Base-by-base conservation (phyloP, 2,329 filamentous ascomycete genomes). In the Botrytis sinoallii region DNA sequence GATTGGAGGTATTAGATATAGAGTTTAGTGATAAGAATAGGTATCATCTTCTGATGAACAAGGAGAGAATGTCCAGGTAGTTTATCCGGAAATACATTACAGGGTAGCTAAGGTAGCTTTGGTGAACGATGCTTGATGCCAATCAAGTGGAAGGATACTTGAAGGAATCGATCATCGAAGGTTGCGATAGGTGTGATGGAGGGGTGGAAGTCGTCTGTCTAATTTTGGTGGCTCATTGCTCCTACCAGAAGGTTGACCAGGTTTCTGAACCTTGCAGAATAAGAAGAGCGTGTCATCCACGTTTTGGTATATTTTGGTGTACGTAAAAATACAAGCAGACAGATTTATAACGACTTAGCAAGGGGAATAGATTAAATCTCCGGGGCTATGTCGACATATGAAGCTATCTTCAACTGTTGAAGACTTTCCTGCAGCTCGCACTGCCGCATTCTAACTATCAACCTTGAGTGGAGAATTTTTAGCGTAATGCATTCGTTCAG, bases 201-300 rank as follows among this genome's bases (percentile, higher is more conserved):
- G 46, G 61, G 70, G 29, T 60, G 52, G 29, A 57, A 38, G 18
- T 46, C 65, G 25, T 35, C 52, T 52, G 25, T 35, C 52, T 52
- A 32, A 38, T n/a, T 40, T 38, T 46, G 40, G 61, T 60, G 29
- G 52, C 42, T 68, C 44, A 18, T 32, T 46, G 29, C 29, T 48
- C 38, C 40, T 61, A 29, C 52, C 52, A 42, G 18, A 22, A 55
- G 32, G 48, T n/a, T 35, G 52, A 68, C 42, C 63, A 46, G 71
- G 52, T 68, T 20, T 52, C 38, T 46, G 12, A 48, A 48, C 52
- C 70, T 48, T 60, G 71, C 25, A 52, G 42, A 52, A 72, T 35
- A 5, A 60, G 4, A 67, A n/a, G 14, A 67, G 52, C 63, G 40
- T 72, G 71, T 48, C 46, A 68, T 42, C 52, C 71, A 72, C 71